Evolutionary conservation across 345 rosid species (phyloP), one percentile per base, ranked within the genome.

Genomic region (Erucastrum elatum): DNA sequence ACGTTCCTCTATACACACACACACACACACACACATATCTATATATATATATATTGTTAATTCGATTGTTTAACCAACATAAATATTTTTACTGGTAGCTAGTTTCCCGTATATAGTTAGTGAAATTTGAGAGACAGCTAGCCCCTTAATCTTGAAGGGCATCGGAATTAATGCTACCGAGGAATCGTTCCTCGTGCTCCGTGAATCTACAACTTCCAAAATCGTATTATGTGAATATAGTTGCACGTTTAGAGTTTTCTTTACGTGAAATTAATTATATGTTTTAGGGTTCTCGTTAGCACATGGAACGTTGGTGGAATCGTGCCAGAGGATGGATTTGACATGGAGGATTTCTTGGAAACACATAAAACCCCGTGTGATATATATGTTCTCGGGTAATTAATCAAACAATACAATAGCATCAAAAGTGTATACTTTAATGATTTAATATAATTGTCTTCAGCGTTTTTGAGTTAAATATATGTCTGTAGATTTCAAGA

Each of bases 251-350:
- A 3, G 15, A 26, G 5, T n/a, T 34, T 6, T 17, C 0, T 6
- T 13, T 4, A 37, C 11, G 3, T 37, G 33, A 5, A 16, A 8
- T 9, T 4, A n/a, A 12, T 29, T 10, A n/a, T 66, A n/a, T 79
- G 49, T 51, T 41, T 13, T 41, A 94, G 97, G 85, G 77, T 90
- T 55, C 89, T 90, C 64, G 93, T 86, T 37, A 87, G 96, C 71
- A 89, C 98, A 49, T 91, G 98, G 97, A 94, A 94, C 77, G 97
- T 90, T 29, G 98, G 94, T 6, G 98, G 98, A 29, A 60, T 86
- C 80, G 90, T 84, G 68, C 97, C 96, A 16, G 59, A 69, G 4
- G 90, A 90, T 55, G 85, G 82, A 35, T 44, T 89, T 72, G 93
- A 89, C 55, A 82, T 94, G 86, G 88, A 85, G 61, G 96, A 89